Conservation (phyloP, 179 eudicot species). For the Beta corolliflora region DNA sequence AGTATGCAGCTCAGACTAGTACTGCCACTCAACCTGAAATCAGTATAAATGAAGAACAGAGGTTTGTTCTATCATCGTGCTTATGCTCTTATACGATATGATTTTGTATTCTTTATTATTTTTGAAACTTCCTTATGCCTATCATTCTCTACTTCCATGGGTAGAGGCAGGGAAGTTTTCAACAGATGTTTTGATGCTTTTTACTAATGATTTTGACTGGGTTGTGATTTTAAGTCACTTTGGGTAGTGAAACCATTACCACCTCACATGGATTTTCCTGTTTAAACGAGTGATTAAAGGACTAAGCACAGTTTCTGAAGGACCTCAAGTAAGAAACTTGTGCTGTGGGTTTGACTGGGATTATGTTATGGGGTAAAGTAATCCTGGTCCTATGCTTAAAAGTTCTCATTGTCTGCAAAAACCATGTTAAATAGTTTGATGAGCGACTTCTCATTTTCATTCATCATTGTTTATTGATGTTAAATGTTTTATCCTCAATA, state of each 20-base stretch:
- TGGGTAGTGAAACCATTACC: not conserved
- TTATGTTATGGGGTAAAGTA: not conserved
- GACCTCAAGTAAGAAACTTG: constrained; percentile 1
- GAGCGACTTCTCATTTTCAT: not conserved
- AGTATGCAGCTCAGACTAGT: constrained; percentile 52
- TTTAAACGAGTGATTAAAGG: not conserved
- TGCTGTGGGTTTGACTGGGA: not conserved
- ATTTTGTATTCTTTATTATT: not conserved
- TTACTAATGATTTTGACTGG: not conserved
- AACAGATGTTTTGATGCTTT: not conserved
- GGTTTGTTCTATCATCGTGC: constrained; percentile 44
- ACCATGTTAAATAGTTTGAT: not conserved
- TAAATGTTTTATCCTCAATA: not conserved
- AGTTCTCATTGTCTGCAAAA: not conserved
- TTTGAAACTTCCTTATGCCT: not conserved
- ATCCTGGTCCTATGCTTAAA: not conserved
- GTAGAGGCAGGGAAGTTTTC: not conserved
- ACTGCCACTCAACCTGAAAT: constrained; percentile 57
- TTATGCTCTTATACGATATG: constrained; percentile 4
- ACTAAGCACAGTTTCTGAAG: not conserved
- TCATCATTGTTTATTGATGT: not conserved
- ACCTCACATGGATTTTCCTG: not conserved
- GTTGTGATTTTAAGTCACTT: not conserved
- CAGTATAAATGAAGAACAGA: constrained; percentile 73
- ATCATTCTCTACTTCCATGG: constrained; percentile 6